phyloP scores from a whole-genome alignment of 441 rosid species.

The Arabidopsis lyrata region DNA sequence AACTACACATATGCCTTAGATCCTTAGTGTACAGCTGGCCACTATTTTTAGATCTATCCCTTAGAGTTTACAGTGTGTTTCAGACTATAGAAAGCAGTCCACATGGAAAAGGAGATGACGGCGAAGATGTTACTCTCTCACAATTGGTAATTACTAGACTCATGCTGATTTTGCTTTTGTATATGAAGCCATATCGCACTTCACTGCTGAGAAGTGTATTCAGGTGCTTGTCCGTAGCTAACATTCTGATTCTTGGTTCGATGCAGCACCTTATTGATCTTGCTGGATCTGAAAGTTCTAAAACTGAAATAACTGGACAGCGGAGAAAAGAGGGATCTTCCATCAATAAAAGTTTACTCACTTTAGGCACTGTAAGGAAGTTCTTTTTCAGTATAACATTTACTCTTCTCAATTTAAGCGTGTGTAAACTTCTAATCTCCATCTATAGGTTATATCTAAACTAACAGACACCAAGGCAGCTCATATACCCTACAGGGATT shows the following conservation, averaged over 20 bases:
- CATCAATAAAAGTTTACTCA: constrained; percentile 95
- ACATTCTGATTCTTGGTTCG: constrained; percentile 43
- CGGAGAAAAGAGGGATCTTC: constrained; percentile 99
- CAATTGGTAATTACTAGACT: constrained; percentile 73
- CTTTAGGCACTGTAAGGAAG: constrained; percentile 96
- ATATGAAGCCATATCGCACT: constrained; percentile 30
- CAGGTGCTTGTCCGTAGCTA: background rate
- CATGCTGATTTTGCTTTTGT: constrained; percentile 36
- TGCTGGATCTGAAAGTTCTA: constrained; percentile 99
- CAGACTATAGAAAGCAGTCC: constrained; percentile 98
- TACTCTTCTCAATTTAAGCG: background rate
- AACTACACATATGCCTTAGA: constrained; percentile 19
- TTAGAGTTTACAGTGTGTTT: constrained; percentile 27
- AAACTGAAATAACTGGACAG: constrained; percentile 91
- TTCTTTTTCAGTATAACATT: constrained; percentile 25
- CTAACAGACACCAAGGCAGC: constrained; percentile 67
- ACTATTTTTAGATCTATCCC: constrained; percentile 9
- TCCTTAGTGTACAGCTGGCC: constrained; percentile 6
- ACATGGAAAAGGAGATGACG: constrained; percentile 78
- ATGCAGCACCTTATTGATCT: constrained; percentile 99
- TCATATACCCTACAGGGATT: constrained; percentile 85
- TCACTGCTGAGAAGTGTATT: constrained; percentile 28
- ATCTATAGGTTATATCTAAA: constrained; percentile 83
- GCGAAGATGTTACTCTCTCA: constrained; percentile 93
- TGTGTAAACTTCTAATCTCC: constrained; percentile 21